These are phyloP conservation scores for Tuctoria greenei DNA, from an alignment of 176 grass and related monocot species.

Conservation along the genomic window DNA sequence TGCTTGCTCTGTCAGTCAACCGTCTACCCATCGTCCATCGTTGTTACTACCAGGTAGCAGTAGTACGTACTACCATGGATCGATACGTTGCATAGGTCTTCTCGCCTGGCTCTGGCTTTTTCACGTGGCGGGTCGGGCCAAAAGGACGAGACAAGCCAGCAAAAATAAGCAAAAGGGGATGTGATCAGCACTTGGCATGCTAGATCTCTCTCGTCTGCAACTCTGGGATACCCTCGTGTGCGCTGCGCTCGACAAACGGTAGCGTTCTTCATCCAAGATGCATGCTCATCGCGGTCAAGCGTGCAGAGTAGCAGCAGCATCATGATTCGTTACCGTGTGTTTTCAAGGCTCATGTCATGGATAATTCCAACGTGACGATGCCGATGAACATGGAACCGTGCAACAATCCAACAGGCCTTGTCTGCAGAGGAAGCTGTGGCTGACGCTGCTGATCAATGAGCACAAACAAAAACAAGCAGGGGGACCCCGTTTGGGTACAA, in stretches of 20 bases:
- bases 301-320: no score
- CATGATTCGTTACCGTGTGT: no score
- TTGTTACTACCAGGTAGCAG: not conserved
- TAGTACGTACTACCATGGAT: not conserved
- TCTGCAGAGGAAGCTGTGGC: not conserved
- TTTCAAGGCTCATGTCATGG: no score
- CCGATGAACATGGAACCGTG: not conserved
- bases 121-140: constrained; percentile 41
- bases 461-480: no score
- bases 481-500: not conserved
- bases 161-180: constrained; percentile 25
- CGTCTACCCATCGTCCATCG: not conserved
- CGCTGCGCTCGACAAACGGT: no score
- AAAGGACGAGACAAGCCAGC: not conserved
- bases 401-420: not conserved
- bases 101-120: constrained; percentile 15
- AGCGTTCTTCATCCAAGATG: no score
- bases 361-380: not conserved
- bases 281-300: no score
- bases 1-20: not conserved
- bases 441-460: not conserved
- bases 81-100: not conserved
- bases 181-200: not conserved
- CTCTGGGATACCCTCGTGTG: no score
- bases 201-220: constrained; percentile 25